A percentile compares a stretch with the other conserved stretches of the same genome.
These are phyloP conservation scores for Monosporascus cannonballus DNA, from an alignment of 2,329 filamentous ascomycete genomes.

Conservation along the genomic window DNA sequence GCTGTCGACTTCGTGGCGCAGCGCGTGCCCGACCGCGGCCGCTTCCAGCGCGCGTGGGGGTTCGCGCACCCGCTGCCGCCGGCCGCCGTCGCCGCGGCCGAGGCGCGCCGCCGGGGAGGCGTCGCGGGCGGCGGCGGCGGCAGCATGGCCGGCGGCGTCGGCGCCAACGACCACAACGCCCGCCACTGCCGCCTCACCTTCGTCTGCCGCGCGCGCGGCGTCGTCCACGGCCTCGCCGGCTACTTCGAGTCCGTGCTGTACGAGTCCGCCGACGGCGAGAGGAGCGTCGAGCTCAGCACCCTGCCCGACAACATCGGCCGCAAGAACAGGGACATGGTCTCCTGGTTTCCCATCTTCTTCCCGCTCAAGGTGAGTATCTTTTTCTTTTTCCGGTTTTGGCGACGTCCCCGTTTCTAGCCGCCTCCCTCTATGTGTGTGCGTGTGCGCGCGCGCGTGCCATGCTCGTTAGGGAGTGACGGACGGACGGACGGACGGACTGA, in stretches of 20 bases:
- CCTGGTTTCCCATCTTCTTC: constrained; percentile 99
- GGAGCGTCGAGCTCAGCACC: constrained; percentile 79
- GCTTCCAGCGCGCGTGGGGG: constrained; percentile 74
- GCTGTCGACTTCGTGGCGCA: constrained; percentile 81
- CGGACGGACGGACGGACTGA: too few species aligned
- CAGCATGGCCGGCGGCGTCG: constrained; percentile 67
- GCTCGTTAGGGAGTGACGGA: too few species aligned
- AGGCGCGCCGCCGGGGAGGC: constrained; percentile 56
- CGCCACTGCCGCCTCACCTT: constrained; percentile 76
- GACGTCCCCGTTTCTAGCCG: background rate
- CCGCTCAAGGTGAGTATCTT: constrained; percentile 69
- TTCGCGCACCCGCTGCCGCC: constrained; percentile 70
- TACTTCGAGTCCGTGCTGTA: constrained; percentile 98
- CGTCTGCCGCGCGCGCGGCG: constrained; percentile 69
- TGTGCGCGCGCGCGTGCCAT: too few species aligned
- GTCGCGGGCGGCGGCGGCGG: constrained; percentile 62
- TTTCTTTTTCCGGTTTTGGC: background rate
- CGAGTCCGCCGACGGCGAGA: constrained; percentile 37
- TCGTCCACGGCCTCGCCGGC: constrained; percentile 84
- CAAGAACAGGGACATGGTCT: constrained; percentile 98
- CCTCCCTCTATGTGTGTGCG: background rate
- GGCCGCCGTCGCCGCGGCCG: constrained; percentile 46
- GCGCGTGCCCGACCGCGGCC: constrained; percentile 46
- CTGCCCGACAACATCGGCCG: constrained; percentile 85
- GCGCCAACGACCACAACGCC: constrained; percentile 86